These are phyloP conservation scores for Aschersonia sp. DNA, from an alignment of 2,329 filamentous ascomycete species.

Conservation along the genomic window DNA sequence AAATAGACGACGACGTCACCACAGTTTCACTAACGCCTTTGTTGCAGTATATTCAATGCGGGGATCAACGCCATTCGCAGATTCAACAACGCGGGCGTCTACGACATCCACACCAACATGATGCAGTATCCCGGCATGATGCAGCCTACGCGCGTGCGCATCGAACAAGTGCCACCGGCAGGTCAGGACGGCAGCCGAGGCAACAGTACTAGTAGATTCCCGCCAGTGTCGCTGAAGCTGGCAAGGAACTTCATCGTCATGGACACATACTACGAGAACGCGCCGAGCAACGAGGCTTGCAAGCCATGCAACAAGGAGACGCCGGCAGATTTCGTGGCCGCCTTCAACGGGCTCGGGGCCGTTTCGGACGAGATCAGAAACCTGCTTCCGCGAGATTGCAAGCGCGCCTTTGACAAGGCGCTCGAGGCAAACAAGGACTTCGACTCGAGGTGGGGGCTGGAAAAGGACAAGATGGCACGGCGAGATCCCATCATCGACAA, in stretches of 20 bases:
- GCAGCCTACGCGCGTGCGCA: conserved; percentile 78
- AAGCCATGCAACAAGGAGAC: conserved; percentile 28
- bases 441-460: conserved; percentile 61
- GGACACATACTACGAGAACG: conserved; percentile 39
- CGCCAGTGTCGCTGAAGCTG: conserved; percentile 31
- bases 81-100: conserved; percentile 60
- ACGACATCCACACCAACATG: conserved; percentile 86
- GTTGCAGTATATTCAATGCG: conserved; percentile 66
- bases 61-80: conserved; percentile 54
- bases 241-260: conserved; percentile 41
- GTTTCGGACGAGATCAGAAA: conserved; percentile 51
- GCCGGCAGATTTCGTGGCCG: conserved; percentile 30
- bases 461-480: conserved; percentile 41
- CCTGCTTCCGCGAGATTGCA: conserved; percentile 55
- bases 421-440: conserved; percentile 52
- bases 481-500: conserved; percentile 46
- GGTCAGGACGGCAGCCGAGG: conserved; percentile 14
- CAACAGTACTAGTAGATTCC: conserved; percentile 22
- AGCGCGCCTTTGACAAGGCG: conserved; percentile 56
- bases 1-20: no score
- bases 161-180: conserved; percentile 52
- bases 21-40: not conserved
- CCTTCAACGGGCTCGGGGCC: conserved; percentile 47
- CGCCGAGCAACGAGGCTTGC: conserved; percentile 29
- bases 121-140: conserved; percentile 80